Conservation (phyloP, 2,329 filamentous ascomycete genomes). For the Fusarium sambucinum region DNA sequence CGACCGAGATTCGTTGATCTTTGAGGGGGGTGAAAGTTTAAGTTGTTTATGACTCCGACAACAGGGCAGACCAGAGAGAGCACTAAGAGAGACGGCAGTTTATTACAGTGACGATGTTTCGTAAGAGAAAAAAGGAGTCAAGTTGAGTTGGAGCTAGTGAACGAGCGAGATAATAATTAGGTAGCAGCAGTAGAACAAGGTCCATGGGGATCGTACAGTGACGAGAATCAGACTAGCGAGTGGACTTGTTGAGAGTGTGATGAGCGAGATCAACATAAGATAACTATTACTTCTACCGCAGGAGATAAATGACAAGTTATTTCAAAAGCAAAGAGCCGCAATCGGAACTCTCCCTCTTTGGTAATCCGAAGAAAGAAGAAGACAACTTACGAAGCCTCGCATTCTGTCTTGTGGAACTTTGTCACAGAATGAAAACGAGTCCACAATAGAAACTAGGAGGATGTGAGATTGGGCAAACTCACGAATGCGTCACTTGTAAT, state of each 20-base stretch:
- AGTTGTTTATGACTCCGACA: slow-evolving; percentile 8
- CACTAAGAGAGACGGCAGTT: not conserved
- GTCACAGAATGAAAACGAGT: slow-evolving; percentile 13
- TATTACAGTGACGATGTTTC: slow-evolving; percentile 1
- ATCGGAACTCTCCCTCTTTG: slow-evolving; percentile 29
- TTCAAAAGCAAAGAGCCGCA: slow-evolving; percentile 16
- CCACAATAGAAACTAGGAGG: not conserved
- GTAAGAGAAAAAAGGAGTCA: not conserved
- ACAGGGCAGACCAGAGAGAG: not conserved
- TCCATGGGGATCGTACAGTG: slow-evolving; percentile 24
- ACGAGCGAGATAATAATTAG: slow-evolving; percentile 30
- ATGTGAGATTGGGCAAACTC: slow-evolving; percentile 5
- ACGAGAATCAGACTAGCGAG: slow-evolving; percentile 24
- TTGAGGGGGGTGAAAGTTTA: slow-evolving; percentile 10
- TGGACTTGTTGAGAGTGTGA: slow-evolving; percentile 11
- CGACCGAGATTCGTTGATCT: slow-evolving; percentile 8
- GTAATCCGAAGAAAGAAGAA: slow-evolving; percentile 22
- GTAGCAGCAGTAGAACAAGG: not conserved
- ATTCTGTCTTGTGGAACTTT: slow-evolving; percentile 16
- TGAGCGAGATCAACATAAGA: slow-evolving; percentile 10
- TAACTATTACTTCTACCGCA: not conserved
- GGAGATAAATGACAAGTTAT: not conserved
- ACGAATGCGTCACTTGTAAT: slow-evolving; percentile 14
- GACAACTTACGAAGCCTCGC: slow-evolving; percentile 27
- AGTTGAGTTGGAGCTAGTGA: slow-evolving; percentile 34